Percentiles rank a stretch among this genome's conserved stretches.
Evolutionary conservation across 208 protist genomes (phyloP).

Genomic region (Naegleria fowleri): DNA sequence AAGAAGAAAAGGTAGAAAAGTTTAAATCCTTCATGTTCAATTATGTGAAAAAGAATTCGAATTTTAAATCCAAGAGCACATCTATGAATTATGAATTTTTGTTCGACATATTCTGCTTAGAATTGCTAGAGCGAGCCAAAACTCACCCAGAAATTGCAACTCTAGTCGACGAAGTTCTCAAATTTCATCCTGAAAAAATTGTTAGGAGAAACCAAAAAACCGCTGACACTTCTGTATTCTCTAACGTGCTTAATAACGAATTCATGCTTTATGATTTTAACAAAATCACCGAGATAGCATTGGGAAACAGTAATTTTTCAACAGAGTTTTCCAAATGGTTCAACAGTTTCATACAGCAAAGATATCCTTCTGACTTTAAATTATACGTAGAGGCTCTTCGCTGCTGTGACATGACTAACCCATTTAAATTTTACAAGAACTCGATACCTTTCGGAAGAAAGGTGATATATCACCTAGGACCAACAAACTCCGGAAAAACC

Average conservation of each 20-base stretch:
- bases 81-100: not conserved
- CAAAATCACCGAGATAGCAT: not conserved
- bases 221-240: not conserved
- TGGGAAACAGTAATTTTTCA: not conserved
- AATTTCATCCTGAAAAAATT: not conserved
- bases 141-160: not conserved
- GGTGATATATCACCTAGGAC: slow-evolving; percentile 79
- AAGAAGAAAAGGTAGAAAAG: not conserved
- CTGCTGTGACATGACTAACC: not conserved
- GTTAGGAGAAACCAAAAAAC: not conserved
- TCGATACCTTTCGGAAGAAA: slow-evolving; percentile 58
- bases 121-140: not conserved
- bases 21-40: not conserved
- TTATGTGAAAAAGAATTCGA: not conserved
- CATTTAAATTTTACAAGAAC: not conserved
- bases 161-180: not conserved
- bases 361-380: not conserved
- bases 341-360: not conserved
- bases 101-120: not conserved
- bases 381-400: not conserved
- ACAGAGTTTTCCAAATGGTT: not conserved
- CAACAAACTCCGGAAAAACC: slow-evolving; percentile 90
- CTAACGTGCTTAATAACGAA: not conserved
- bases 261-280: not conserved
- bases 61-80: not conserved